Base-by-base conservation (phyloP, 2,329 filamentous ascomycete genomes). In the Trichophyton verrucosum region DNA sequence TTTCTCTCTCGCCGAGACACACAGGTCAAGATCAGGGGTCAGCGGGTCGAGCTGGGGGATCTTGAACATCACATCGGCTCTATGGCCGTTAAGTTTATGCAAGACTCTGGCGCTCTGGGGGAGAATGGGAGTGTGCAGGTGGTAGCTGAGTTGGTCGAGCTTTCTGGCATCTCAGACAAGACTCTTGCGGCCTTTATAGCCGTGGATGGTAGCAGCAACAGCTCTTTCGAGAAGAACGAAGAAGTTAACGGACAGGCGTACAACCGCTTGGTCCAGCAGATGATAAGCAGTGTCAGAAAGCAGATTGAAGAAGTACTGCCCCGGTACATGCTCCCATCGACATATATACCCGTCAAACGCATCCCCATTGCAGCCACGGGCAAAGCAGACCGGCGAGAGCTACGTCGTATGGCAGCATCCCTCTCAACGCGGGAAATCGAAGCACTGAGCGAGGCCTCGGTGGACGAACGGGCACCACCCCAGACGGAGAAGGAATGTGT, bases 21-120 rank as follows among this genome's bases (percentile, higher is more conserved):
- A 1, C 91, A 96, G 71, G 85, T 95, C 64, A 96, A 96, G 71
- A 78, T 95, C 2, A 83, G 90, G 13, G 90, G 90, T 0, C 90
- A 95, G 70, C 80, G 90, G 9, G 78, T 95, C 0, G 91, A 95
- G 68, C 86, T 94, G 61, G 87, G 86, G 0, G 90, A 95, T 74
- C 92, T 95, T 72, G 51, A 56, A 22, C 51, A 56, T 56, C 51
- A 56, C 47, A 46, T 70, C 15, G n/a, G 74, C 13, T 70, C 40
- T 72, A 8, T 73, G 73, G 61, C 72, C 76, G 24, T 24, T 20
- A 33, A 17, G 8, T 17, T 24, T 47, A 24, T 24, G 44, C n/a
- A 24, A 4, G n/a, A 47, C 7, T 9, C 20, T 3, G 56, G 55
- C 6, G n/a, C 44, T 3, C 44, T 58, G 36, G 40, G n/a, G 8